phyloP scores from a whole-genome alignment of 371 early-diverging fungal species.

The Capillidium rhysosporum region DNA sequence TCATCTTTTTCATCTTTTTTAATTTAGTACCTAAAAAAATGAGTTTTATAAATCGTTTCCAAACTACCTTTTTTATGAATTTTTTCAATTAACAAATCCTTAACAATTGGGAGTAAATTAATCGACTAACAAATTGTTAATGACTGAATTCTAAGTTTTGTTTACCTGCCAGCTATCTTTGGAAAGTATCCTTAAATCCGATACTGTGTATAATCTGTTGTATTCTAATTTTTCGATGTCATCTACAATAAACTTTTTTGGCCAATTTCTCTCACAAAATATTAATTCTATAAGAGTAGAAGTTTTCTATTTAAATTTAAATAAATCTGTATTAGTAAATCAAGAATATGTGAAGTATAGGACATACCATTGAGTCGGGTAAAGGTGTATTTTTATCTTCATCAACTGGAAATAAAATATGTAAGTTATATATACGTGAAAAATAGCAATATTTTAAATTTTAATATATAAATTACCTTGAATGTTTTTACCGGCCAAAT shows the following conservation, averaged over 20 bases:
- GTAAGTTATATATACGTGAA: no score
- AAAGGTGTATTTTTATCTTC: neutral
- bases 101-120: constrained; percentile 23
- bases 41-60: neutral
- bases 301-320: constrained; percentile 13
- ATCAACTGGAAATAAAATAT: neutral
- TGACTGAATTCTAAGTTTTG: neutral
- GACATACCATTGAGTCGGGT: constrained; percentile 4
- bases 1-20: constrained; percentile 5
- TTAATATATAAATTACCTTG: neutral
- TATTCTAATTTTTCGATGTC: constrained; percentile 26
- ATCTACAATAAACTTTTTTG: constrained; percentile 21
- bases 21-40: neutral
- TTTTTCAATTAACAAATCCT: constrained; percentile 21
- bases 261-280: constrained; percentile 33
- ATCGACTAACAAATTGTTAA: constrained; percentile 14
- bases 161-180: constrained; percentile 36
- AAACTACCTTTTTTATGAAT: constrained; percentile 5
- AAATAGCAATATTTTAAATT: neutral
- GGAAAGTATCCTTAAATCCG: constrained; percentile 34
- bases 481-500: neutral
- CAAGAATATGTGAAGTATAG: no score
- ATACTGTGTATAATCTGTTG: constrained; percentile 31
- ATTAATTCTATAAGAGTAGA: constrained; percentile 38
- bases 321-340: neutral